phyloP scores from a whole-genome alignment of 1,284 basidiomycete species.

The Agaricales sp. region DNA sequence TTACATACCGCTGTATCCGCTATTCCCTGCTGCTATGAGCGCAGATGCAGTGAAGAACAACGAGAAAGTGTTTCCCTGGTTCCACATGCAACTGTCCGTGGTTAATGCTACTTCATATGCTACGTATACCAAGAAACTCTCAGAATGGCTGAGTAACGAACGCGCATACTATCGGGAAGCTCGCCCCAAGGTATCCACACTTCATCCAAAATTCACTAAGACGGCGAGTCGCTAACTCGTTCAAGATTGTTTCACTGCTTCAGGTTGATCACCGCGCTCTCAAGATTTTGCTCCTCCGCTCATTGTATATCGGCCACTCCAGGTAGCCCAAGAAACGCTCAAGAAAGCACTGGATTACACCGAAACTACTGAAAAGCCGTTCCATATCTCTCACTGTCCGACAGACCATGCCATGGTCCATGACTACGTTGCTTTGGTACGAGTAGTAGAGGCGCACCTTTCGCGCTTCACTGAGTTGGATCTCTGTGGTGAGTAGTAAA shows the following conservation, averaged over 20 bases:
- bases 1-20: no score
- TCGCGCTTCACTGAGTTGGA: conserved; percentile 22
- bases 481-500: conserved; percentile 15
- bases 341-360: conserved; percentile 15
- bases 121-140: conserved; percentile 20
- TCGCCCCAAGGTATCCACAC: conserved; percentile 23
- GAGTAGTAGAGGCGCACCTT: conserved; percentile 18
- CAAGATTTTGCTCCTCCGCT: not conserved
- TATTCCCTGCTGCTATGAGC: not conserved
- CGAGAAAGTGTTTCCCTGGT: not conserved
- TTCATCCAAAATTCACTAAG: not conserved
- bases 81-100: conserved; percentile 17
- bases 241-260: conserved; percentile 25
- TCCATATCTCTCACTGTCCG: conserved; percentile 18
- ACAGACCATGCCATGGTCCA: conserved; percentile 17
- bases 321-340: conserved; percentile 25
- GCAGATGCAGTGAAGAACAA: not conserved
- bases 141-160: conserved; percentile 23
- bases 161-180: conserved; percentile 31
- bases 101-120: conserved; percentile 15
- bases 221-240: conserved; percentile 1
- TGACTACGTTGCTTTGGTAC: conserved; percentile 21
- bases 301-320: conserved; percentile 5
- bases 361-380: conserved; percentile 12
- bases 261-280: conserved; percentile 14